Conservation (phyloP, 1,139 yeast species). For the Geotrichum reessii region DNA sequence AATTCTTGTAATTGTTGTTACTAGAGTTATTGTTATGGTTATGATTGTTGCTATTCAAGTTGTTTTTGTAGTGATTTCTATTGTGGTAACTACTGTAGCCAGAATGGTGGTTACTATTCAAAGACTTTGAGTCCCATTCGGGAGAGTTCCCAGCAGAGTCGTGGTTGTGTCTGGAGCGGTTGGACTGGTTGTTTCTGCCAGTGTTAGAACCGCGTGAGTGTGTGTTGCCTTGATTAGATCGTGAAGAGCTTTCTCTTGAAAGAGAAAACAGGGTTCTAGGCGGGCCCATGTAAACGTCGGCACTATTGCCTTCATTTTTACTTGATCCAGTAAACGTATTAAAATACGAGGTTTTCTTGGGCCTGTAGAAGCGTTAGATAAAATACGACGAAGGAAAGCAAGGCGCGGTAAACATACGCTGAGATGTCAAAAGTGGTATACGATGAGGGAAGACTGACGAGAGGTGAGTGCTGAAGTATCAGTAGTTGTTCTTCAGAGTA, state of each 20-base stretch:
- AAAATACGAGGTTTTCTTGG: slow-evolving; percentile 13
- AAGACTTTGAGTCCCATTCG: slow-evolving; percentile 6
- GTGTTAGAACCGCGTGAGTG: slow-evolving; percentile 3
- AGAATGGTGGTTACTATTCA: slow-evolving; percentile 1
- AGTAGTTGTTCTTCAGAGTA: slow-evolving; percentile 13
- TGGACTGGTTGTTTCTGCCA: slow-evolving; percentile 1
- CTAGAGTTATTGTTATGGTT: slow-evolving; percentile 1
- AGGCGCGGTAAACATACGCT: slow-evolving; percentile 8
- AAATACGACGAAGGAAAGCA: neutral
- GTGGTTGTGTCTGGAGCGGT: slow-evolving; percentile 3
- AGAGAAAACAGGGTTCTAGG: slow-evolving; percentile 10
- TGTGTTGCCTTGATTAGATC: neutral
- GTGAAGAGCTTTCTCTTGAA: slow-evolving; percentile 1
- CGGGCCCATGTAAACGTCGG: slow-evolving; percentile 11
- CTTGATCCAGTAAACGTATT: slow-evolving; percentile 4
- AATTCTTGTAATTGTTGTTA: slow-evolving; percentile 2
- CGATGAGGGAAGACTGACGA: slow-evolving; percentile 8
- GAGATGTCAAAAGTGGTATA: slow-evolving; percentile 15
- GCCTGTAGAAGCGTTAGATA: slow-evolving; percentile 2
- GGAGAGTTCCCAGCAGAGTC: neutral
- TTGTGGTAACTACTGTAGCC: neutral
- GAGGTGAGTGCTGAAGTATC: slow-evolving; percentile 12
- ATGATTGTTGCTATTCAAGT: neutral
- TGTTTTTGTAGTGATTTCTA: slow-evolving; percentile 6
- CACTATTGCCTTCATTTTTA: slow-evolving; percentile 10